Evolutionary conservation across 345 rosid species (phyloP).

Genomic region (Lepidium didymum): DNA sequence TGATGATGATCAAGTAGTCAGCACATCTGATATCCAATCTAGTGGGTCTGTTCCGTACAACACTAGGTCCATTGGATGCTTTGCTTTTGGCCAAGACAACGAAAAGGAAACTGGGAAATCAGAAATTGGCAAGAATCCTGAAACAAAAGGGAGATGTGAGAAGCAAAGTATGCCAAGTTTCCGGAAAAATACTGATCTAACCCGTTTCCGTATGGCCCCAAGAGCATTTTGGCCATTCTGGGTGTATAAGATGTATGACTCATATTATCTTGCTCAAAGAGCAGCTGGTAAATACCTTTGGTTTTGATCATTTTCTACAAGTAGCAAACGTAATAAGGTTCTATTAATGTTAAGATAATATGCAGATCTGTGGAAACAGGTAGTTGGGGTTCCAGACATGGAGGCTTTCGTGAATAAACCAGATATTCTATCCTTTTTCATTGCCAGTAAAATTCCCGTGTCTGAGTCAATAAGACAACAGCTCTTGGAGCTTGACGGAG

Average conservation of each 20-base stretch:
- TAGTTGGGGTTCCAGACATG: constrained; percentile 70
- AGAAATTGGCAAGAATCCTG: constrained; percentile 24
- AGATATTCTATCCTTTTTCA: constrained; percentile 68
- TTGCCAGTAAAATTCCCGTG: constrained; percentile 92
- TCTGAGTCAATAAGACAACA: constrained; percentile 86
- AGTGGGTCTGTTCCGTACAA: constrained; percentile 25
- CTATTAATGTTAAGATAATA: constrained; percentile 6
- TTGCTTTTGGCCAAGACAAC: constrained; percentile 24
- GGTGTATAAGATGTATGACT: constrained; percentile 83
- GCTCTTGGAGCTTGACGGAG: constrained; percentile 86
- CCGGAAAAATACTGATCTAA: constrained; percentile 28
- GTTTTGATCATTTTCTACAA: not conserved
- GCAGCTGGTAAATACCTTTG: constrained; percentile 63
- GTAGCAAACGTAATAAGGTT: not conserved
- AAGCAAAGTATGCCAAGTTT: constrained; percentile 29
- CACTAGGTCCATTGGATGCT: constrained; percentile 23
- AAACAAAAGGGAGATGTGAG: constrained; percentile 25
- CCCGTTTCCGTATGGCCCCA: constrained; percentile 39
- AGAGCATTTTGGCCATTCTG: constrained; percentile 84
- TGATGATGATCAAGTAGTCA: constrained; percentile 44
- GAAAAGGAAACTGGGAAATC: constrained; percentile 19
- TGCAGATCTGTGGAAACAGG: constrained; percentile 93
- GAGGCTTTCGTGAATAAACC: constrained; percentile 69
- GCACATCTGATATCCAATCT: constrained; percentile 31
- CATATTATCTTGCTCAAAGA: constrained; percentile 76